Base-by-base conservation (phyloP, 495 filamentous ascomycete species). In the Geopyxis carbonaria region DNA sequence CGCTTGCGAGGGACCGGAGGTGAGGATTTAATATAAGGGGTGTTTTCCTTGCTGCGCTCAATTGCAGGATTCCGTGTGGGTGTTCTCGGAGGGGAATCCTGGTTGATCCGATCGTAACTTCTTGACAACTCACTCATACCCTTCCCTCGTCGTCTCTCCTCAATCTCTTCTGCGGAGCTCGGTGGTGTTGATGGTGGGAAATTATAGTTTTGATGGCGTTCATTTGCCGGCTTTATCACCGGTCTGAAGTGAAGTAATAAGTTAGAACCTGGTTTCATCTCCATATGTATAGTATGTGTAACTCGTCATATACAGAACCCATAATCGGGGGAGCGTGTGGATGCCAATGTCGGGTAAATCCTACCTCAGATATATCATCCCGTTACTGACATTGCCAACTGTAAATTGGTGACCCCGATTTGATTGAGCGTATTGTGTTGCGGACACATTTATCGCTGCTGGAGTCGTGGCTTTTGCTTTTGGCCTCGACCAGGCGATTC, bases 331-430 rank as follows among this genome's bases (percentile, higher is more conserved):
- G 45, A 30, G 20, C 32, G 40, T 34, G 25, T 43, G 32, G 31
- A 18, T 31, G 22, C 23, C 36, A 27, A 28, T 37, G 3, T 37
- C n/a, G 24, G 36, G 22, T 11, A 28, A 39, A 39, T 25, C 70
- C 56, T 79, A 93, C 87, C 86, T 82, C 43, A 95, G 62, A 58
- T 89, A 95, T 57, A 95, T 85, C 59, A 78, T 76, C 24, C 87
- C 87, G 63, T 89, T 87, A 54, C 85, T 86, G 41, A 95, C 78
- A 61, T 92, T 94, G 18, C 80, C 84, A 40, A 94, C 87, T 7
- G 83, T 81, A 59, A 93, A 95, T 53, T 89, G 79, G 34, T 80
- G 68, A 19, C 76, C 80, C 61, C 52, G 51, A 31, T 37, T 43
- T 63, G 66, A 45, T 63, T 62, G 47, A 31, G 11, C 14, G 22